Conservation (phyloP, 2,329 filamentous ascomycete genomes). For the Exophiala phaeomuriformis region DNA sequence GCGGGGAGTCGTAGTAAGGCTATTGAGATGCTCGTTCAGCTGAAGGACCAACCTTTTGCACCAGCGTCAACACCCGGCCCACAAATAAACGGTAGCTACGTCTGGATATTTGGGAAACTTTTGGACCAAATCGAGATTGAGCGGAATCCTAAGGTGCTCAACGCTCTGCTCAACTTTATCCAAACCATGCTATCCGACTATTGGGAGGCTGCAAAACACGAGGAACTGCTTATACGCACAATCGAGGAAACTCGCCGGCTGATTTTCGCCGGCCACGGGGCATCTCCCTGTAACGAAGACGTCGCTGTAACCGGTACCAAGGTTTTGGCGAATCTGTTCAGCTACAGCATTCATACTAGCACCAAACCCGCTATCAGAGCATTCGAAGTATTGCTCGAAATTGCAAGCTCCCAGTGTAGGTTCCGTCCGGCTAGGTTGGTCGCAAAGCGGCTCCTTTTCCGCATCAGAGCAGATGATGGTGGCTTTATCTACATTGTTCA, state of each 20-base stretch:
- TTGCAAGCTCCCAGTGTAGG: slow-evolving; percentile 34
- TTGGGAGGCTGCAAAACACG: slow-evolving; percentile 13
- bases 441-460: slow-evolving; percentile 70
- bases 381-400: slow-evolving; percentile 18
- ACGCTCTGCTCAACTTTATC: slow-evolving; percentile 13
- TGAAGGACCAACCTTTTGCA: neutral
- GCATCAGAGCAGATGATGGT: slow-evolving; percentile 73
- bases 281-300: slow-evolving; percentile 9
- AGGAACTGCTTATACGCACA: slow-evolving; percentile 4
- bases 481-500: slow-evolving; percentile 66
- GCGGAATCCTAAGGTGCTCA: slow-evolving; percentile 14
- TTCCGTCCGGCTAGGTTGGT: slow-evolving; percentile 65
- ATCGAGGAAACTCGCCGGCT: slow-evolving; percentile 13
- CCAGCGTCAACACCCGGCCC: neutral
- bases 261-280: slow-evolving; percentile 3
- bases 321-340: slow-evolving; percentile 17
- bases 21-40: slow-evolving; percentile 15
- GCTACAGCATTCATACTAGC: slow-evolving; percentile 15
- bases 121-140: slow-evolving; percentile 14
- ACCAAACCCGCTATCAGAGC: slow-evolving; percentile 5
- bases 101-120: slow-evolving; percentile 14
- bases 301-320: slow-evolving; percentile 16
- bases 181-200: slow-evolving; percentile 14
- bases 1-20: slow-evolving; percentile 12
- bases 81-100: slow-evolving; percentile 4